Base-by-base conservation (phyloP, 352 stramenopile genomes). In the Phytophthora pini region DNA sequence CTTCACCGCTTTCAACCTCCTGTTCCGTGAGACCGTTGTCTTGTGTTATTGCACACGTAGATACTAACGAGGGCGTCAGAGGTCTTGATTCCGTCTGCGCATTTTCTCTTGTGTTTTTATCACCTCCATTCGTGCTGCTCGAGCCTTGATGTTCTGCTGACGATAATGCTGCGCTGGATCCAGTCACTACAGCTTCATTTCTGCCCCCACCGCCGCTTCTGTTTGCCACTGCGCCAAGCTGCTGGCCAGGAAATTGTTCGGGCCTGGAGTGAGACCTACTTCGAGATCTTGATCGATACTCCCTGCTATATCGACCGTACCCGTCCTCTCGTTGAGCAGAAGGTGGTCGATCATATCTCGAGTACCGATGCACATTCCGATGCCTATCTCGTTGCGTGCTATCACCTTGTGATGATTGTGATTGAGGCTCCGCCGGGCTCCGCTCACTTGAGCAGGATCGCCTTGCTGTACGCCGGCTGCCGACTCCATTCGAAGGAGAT, bases 391-490 rank as follows among this genome's bases (percentile, higher is more conserved):
- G 51, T 27, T 38, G 47, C 32, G 31, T 12, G 22, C 39, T 65
- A 36, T 11, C 36, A 39, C 20, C 11, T 38, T 58, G 44, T 12
- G 57, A 59, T 41, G 49, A 51, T 34, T 32, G 27, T 12, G 56
- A 46, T 3, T 50, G 67, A 22, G 57, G 38, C 48, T 69, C 51
- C 12, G 50, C 44, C 10, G 12, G 20, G 45, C 31, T 68, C 56
- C 72, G 48, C 5, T 82, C 76, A 10, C 22, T 83, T 12, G 75
- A 83, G 15, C 20, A 60, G 4, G 76, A 82, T 34, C 70, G 58
- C 24, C 39, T 50, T 27, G 62, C 59, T 1, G 39, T 49, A 10
- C 15, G 10, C 15, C 50, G 55, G 15, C 34, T 53, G 40, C 34
- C 29, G 32, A 32, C 41, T 26, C 20, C 32, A 29, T 31, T 29